Evolutionary conservation across 2,329 filamentous ascomycete genomes (phyloP).

Genomic region (Colletotrichum karsti): DNA sequence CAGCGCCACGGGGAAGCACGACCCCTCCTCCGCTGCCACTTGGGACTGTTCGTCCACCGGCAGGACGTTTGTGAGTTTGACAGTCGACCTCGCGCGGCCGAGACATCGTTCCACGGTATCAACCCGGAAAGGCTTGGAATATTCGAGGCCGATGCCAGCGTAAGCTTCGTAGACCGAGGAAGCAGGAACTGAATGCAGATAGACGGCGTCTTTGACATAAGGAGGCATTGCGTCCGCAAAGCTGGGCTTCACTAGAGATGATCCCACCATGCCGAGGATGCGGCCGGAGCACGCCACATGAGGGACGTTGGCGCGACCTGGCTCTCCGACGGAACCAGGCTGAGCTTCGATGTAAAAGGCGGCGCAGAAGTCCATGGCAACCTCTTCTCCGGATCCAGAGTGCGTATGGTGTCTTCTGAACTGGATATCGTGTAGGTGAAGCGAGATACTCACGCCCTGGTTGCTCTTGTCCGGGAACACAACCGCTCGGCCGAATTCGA

Average conservation of each 20-base stretch:
- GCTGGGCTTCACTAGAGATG: not conserved
- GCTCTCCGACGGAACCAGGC: not conserved
- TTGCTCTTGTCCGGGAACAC: not conserved
- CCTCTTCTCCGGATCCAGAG: not conserved
- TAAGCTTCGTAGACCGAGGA: not conserved
- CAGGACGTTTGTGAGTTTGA: not conserved
- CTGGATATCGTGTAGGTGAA: not conserved
- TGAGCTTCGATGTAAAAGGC: not conserved
- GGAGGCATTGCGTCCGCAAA: not conserved
- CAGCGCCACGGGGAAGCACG: slow-evolving; percentile 15
- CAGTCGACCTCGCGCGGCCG: not conserved
- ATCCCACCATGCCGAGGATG: not conserved
- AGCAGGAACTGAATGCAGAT: not conserved
- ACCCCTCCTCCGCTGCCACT: not conserved
- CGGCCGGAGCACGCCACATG: not conserved
- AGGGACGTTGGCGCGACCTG: not conserved
- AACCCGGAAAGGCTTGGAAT: not conserved
- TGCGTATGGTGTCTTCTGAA: not conserved
- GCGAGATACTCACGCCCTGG: not conserved
- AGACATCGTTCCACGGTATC: not conserved
- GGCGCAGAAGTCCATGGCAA: too few relatives aligned
- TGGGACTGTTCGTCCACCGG: slow-evolving; percentile 36
- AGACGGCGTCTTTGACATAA: not conserved
- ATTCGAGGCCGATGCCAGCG: not conserved
- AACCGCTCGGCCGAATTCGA: slow-evolving; percentile 1